A percentile compares a stretch with the other conserved stretches of the same genome.
phyloP scores from a whole-genome alignment of 2,329 filamentous ascomycete genomes.

The Neofusicoccum sp. region DNA sequence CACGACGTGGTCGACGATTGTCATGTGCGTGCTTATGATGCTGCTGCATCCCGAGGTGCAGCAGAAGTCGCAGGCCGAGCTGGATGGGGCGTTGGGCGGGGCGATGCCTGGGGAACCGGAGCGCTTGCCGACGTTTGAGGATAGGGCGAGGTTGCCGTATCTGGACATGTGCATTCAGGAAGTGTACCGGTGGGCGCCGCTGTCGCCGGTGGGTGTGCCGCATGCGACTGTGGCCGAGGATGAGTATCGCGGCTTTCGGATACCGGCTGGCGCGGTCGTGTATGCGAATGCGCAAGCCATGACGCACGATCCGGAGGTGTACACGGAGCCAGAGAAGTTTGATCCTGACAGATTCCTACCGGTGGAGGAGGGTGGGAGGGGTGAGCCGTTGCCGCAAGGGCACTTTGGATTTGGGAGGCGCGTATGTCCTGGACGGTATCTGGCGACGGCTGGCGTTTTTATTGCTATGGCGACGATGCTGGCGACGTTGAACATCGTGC shows the following conservation, averaged over 20 bases:
- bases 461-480: slow-evolving; percentile 47
- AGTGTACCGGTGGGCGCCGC: slow-evolving; percentile 48
- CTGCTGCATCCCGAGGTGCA: slow-evolving; percentile 48
- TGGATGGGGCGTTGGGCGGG: slow-evolving; percentile 48
- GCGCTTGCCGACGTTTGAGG: slow-evolving; percentile 50
- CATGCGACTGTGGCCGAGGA: slow-evolving; percentile 25
- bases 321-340: slow-evolving; percentile 48
- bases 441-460: slow-evolving; percentile 42
- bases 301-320: slow-evolving; percentile 46
- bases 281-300: slow-evolving; percentile 37
- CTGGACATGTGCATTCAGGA: slow-evolving; percentile 54
- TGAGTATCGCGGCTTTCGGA: slow-evolving; percentile 28
- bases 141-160: slow-evolving; percentile 47
- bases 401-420: slow-evolving; percentile 37
- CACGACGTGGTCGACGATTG: slow-evolving; percentile 48
- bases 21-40: slow-evolving; percentile 49
- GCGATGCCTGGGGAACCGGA: slow-evolving; percentile 32
- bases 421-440: slow-evolving; percentile 25
- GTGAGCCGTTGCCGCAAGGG: slow-evolving; percentile 51
- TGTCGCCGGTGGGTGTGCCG: slow-evolving; percentile 40
- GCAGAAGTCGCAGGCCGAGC: slow-evolving; percentile 44
- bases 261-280: slow-evolving; percentile 28
- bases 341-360: slow-evolving; percentile 50
- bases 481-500: slow-evolving; percentile 41
- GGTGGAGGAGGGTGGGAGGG: slow-evolving; percentile 36